These are phyloP conservation scores for Aspergillus calidoustus DNA, from an alignment of 2,329 filamentous ascomycete species.

Conservation along the genomic window DNA sequence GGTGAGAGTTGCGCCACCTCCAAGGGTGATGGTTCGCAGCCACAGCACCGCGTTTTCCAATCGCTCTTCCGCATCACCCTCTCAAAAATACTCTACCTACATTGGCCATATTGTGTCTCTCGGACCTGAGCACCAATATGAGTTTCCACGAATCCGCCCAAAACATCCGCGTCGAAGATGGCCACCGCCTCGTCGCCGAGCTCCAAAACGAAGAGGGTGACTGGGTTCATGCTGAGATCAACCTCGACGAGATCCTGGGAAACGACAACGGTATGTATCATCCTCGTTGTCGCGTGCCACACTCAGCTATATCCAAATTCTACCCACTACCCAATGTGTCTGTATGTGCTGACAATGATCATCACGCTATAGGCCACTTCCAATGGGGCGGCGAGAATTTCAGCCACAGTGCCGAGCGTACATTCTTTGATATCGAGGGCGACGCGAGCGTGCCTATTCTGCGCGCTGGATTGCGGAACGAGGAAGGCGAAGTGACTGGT, in stretches of 20 bases:
- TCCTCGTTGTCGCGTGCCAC: too few relatives aligned
- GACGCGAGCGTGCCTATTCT: slow-evolving; percentile 24
- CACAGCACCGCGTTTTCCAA: not conserved
- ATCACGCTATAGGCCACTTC: slow-evolving; percentile 19
- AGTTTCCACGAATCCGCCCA: slow-evolving; percentile 26
- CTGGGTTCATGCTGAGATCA: slow-evolving; percentile 10
- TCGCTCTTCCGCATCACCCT: too few relatives aligned
- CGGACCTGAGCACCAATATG: slow-evolving; percentile 7
- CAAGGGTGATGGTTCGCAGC: not conserved
- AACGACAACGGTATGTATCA: slow-evolving; percentile 23
- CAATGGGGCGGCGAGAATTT: slow-evolving; percentile 24
- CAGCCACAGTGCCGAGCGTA: slow-evolving; percentile 16
- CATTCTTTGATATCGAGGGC: slow-evolving; percentile 24
- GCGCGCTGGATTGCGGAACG: slow-evolving; percentile 17
- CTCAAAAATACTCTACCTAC: too few relatives aligned
- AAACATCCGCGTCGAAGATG: slow-evolving; percentile 21
- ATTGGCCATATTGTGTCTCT: not conserved
- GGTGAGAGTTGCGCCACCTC: not conserved
- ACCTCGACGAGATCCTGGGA: slow-evolving; percentile 24
- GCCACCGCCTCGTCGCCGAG: slow-evolving; percentile 18
- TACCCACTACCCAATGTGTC: not conserved
- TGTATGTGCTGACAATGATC: not conserved
- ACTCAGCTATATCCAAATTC: not conserved
- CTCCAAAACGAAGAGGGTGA: slow-evolving; percentile 18
- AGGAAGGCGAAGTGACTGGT: not conserved